phyloP scores from a whole-genome alignment of 176 grass and related monocot species.

The Rhynchospora breviuscula region DNA sequence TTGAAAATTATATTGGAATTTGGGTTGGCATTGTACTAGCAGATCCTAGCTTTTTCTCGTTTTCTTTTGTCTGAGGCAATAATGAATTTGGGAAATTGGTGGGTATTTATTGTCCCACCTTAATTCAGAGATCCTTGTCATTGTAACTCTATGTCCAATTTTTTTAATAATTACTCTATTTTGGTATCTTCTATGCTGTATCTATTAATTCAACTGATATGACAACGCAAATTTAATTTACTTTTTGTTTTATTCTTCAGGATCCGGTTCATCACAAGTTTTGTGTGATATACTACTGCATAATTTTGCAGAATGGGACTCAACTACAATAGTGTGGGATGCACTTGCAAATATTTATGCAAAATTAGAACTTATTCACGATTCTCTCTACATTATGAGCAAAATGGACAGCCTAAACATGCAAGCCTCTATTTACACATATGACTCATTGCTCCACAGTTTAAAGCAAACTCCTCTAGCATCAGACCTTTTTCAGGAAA shows the following conservation, averaged over 20 bases:
- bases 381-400: constrained; percentile 68
- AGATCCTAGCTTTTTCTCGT: neutral
- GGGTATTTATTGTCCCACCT: neutral
- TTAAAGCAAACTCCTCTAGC: constrained; percentile 47
- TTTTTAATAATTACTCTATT: neutral
- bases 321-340: constrained; percentile 48
- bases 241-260: constrained; percentile 26
- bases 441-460: constrained; percentile 54
- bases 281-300: constrained; percentile 49
- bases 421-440: constrained; percentile 58
- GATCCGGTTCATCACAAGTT: constrained; percentile 42
- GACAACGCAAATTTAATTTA: neutral
- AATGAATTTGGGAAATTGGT: neutral
- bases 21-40: neutral
- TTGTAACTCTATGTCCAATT: neutral
- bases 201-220: neutral
- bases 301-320: constrained; percentile 48
- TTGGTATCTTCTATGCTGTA: neutral
- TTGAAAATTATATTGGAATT: neutral
- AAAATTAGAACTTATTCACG: constrained; percentile 53
- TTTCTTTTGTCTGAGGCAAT: neutral
- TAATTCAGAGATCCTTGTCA: neutral
- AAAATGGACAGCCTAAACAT: constrained; percentile 74
- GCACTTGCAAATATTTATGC: constrained; percentile 66
- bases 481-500: constrained; percentile 54